Base-by-base conservation (phyloP, 768 basidiomycete species). In the Phaeolepiota aurea region DNA sequence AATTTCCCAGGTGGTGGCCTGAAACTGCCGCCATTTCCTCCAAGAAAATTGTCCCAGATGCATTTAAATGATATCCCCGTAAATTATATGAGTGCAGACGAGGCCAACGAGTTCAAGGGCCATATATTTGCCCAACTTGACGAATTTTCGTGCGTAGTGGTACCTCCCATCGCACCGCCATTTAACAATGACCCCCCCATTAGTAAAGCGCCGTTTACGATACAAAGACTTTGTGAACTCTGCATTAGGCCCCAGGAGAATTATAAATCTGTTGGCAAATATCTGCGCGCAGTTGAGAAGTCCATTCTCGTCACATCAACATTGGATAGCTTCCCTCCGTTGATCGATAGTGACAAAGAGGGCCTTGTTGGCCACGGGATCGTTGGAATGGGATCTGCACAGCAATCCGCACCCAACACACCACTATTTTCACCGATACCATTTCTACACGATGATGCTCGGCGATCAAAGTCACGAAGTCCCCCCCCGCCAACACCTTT, bases 361-460 rank as follows among this genome's bases (percentile, higher is more conserved):
- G 57, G 62, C 4, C 58, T 58, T 13, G 12, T 35, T 35, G 58
- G 64, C 18, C 62, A 64, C 19, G 64, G 61, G 35, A 63, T 64
- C 42, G 63, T 74, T 33, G 57, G 71, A 13, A 58, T 72, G 15
- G 66, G 69, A 30, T 61, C 69, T 12, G 63, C 68, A 10, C 59
- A 71, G 10, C 70, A 73, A 42, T 76, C 78, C 20, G 68, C 68
- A 31, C 85, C 88, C 1, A 67, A 76, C 34, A 91, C 88, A 9
- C 88, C 88, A 3, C 65, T 91, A 39, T 91, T 90, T 61, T 87
- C 85, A 2, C 88, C 88, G 3, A 90, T 91, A 44, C 77, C 88
- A 4, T 91, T 91, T 71, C 64, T 89, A 18, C 87, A 90, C 52
- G 77, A 82, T 37, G 87, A 89, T 56, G 82, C 85, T 14, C 75